Percentiles rank a stretch among this genome's conserved stretches.
Evolutionary conservation across 495 filamentous ascomycete genomes (phyloP).

Genomic region (Aspergillus nidulans): DNA sequence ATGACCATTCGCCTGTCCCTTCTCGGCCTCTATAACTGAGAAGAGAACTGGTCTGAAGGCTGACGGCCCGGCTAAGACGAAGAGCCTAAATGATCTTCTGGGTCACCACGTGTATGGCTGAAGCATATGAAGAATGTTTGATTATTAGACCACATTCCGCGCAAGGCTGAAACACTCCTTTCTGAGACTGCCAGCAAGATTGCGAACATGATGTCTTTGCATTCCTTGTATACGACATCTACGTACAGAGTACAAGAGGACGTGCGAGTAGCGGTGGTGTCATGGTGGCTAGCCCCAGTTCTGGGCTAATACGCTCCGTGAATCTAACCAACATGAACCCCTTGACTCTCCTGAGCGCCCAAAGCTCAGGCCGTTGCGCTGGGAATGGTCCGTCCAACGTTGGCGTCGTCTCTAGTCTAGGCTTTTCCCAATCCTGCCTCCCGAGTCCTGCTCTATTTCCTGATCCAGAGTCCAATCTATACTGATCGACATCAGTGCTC

Average conservation of each 20-base stretch:
- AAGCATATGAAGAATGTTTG: neutral
- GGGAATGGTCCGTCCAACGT: neutral
- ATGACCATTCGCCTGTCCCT: neutral
- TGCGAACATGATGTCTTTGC: neutral
- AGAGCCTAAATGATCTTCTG: neutral
- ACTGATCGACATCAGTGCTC: conserved; percentile 12
- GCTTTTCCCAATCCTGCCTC: neutral
- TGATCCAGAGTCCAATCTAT: neutral
- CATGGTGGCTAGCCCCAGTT: neutral
- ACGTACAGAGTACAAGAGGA: neutral
- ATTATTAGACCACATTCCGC: conserved; percentile 1
- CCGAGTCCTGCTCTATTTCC: neutral
- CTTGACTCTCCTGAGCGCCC: neutral
- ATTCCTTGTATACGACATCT: neutral
- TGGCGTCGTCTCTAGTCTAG: neutral
- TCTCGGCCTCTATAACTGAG: neutral
- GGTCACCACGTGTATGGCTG: conserved; percentile 11
- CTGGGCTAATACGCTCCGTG: neutral
- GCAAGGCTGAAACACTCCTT: conserved; percentile 18
- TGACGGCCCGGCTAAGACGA: neutral
- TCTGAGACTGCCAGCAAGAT: neutral
- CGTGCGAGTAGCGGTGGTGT: neutral
- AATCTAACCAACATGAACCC: neutral
- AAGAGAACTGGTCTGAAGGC: neutral
- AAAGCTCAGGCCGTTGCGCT: neutral